These are phyloP conservation scores for Fusarium xyrophilum DNA, from an alignment of 2,329 filamentous ascomycete genomes.

Conservation along the genomic window DNA sequence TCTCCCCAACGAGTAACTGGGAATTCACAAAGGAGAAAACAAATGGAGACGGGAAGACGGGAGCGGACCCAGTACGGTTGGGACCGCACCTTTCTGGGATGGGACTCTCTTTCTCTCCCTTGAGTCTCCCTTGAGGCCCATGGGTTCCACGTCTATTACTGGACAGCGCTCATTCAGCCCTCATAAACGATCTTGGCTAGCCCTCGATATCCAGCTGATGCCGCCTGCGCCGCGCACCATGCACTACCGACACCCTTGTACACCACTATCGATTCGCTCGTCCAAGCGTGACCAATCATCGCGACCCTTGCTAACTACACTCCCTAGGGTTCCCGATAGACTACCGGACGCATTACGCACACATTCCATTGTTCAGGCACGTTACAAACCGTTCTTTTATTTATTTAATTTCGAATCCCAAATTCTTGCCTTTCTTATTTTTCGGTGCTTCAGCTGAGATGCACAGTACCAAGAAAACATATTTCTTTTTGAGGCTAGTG, in stretches of 20 bases:
- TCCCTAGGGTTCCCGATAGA: constrained; percentile 26
- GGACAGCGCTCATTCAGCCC: constrained; percentile 27
- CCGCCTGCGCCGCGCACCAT: constrained; percentile 30
- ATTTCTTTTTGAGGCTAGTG: constrained; percentile 8
- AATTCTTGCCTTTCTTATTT: constrained; percentile 17
- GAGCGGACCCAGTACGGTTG: constrained; percentile 41
- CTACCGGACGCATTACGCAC: constrained; percentile 38
- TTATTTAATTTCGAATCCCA: neutral
- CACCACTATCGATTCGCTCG: constrained; percentile 37
- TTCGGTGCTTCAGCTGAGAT: constrained; percentile 17
- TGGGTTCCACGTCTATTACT: constrained; percentile 28
- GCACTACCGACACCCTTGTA: constrained; percentile 42
- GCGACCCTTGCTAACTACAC: constrained; percentile 33
- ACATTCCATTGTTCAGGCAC: constrained; percentile 34
- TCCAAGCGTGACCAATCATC: constrained; percentile 34
- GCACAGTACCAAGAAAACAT: neutral
- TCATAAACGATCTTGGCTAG: constrained; percentile 29
- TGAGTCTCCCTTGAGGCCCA: constrained; percentile 18
- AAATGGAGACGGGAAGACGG: constrained; percentile 42
- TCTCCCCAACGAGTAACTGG: constrained; percentile 1
- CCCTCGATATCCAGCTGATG: constrained; percentile 40
- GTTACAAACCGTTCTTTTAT: constrained; percentile 37
- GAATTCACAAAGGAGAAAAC: constrained; percentile 31
- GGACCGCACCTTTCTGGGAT: constrained; percentile 35
- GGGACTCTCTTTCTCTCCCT: constrained; percentile 16